A percentile compares a stretch with the other conserved stretches of the same genome.
Conservation (phyloP, 2,329 filamentous ascomycete species). For the Fusarium sp. region DNA sequence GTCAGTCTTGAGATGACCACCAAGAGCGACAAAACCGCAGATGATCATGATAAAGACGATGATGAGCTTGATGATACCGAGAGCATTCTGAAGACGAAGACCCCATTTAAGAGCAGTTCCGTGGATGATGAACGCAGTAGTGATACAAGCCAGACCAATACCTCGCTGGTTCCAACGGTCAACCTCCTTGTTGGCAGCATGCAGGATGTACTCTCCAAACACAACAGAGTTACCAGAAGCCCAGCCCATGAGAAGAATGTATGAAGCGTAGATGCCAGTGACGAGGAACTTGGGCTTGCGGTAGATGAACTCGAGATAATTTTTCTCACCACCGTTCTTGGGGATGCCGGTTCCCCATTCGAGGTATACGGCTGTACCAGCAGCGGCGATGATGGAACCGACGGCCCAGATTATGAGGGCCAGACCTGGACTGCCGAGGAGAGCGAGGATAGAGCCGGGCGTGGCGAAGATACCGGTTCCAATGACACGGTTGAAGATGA, state of each 20-base stretch:
- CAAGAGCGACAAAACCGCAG: conserved; percentile 68
- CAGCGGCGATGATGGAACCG: conserved; percentile 68
- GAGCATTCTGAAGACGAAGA: conserved; percentile 71
- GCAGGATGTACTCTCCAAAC: conserved; percentile 75
- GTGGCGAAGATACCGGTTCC: conserved; percentile 75
- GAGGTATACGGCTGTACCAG: conserved; percentile 71
- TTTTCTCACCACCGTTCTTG: conserved; percentile 72
- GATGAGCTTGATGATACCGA: conserved; percentile 72
- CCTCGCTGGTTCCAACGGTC: conserved; percentile 73
- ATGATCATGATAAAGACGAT: conserved; percentile 73
- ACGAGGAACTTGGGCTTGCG: conserved; percentile 67
- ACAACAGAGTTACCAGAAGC: conserved; percentile 73
- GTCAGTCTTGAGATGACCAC: conserved; percentile 67
- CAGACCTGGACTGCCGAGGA: conserved; percentile 69
- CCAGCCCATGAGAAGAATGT: conserved; percentile 72
- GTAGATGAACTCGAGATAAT: conserved; percentile 73
- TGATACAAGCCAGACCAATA: conserved; percentile 73
- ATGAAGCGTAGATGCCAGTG: conserved; percentile 68
- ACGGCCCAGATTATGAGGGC: conserved; percentile 70
- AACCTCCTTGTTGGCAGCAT: conserved; percentile 70
- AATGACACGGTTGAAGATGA: conserved; percentile 73
- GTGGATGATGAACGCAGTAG: conserved; percentile 71
- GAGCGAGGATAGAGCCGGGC: conserved; percentile 64
- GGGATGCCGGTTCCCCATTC: conserved; percentile 74
- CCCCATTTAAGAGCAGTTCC: conserved; percentile 72